A percentile compares a stretch with the other conserved stretches of the same genome.
phyloP scores from a whole-genome alignment of 306 rosid genomes.

The Trifolium dubium region DNA sequence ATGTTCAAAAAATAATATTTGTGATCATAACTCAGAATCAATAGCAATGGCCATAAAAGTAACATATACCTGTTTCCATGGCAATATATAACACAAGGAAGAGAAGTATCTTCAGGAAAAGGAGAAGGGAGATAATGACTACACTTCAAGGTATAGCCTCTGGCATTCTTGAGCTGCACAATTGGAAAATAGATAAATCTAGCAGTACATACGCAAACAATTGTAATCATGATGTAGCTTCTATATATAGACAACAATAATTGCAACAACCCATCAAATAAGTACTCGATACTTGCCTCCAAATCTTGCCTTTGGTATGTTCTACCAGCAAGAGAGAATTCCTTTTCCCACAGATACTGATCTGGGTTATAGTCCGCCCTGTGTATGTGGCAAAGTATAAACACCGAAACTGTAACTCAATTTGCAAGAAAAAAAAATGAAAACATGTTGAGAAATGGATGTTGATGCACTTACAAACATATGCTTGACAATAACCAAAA shows the following conservation, averaged over 20 bases:
- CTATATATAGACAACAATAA: constrained; percentile 36
- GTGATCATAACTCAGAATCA: constrained; percentile 29
- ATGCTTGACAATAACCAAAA: neutral
- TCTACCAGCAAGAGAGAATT: constrained; percentile 90
- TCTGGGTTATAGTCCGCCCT: constrained; percentile 98
- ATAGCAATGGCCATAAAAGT: constrained; percentile 25
- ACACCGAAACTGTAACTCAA: constrained; percentile 33
- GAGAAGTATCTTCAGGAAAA: constrained; percentile 78
- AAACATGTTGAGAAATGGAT: constrained; percentile 30
- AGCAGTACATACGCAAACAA: constrained; percentile 35
- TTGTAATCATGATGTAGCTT: constrained; percentile 32
- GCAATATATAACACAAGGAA: constrained; percentile 96
- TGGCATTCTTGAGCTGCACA: constrained; percentile 81
- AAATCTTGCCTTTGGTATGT: constrained; percentile 88
- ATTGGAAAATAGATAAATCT: constrained; percentile 41
- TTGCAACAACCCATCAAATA: constrained; percentile 40
- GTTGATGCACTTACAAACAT: constrained; percentile 4
- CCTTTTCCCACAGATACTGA: constrained; percentile 95
- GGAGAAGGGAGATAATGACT: constrained; percentile 93
- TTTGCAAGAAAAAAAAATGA: constrained; percentile 31
- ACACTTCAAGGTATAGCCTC: constrained; percentile 82
- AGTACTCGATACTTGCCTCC: constrained; percentile 91
- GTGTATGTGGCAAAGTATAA: constrained; percentile 46
- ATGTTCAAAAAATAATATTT: neutral
- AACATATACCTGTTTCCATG: constrained; percentile 87